Evolutionary conservation across 495 filamentous ascomycete genomes (phyloP), one percentile per base, ranked within the genome.

Genomic region (Choiromyces venosus): DNA sequence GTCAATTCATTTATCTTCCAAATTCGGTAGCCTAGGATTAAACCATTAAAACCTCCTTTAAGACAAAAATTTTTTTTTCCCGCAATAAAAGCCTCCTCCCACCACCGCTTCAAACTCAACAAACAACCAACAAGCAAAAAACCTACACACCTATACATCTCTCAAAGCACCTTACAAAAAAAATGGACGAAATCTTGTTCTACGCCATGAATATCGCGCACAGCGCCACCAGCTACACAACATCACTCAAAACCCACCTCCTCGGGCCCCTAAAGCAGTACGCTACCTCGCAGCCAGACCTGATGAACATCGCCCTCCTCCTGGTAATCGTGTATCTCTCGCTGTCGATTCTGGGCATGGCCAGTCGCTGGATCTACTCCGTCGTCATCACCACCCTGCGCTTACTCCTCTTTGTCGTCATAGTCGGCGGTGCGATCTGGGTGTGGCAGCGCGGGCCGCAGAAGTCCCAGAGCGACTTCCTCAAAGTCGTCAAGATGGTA

Each of bases 271-370:
- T 73, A n/a, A 66, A 71, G 3, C 69, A 79, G 46, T 80, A 79
- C 37, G 69, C 67, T 6, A 25, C 68, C 73, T 77, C 77, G 12
- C 74, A 77, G 37, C 71, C 78, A 35, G 78, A 80, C 44, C 74
- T 80, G 52, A 80, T 72, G 69, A 80, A 73, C 68, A 72, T 80
- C 42, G 73, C 69, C 33, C 70, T 80, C 38, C 65, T 80, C 25
- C 68, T 80, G 12, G 52, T 80, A 19, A 80, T 80, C 46, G 42
- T 80, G 29, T 80, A 80, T 42, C 78, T 80, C 44, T 77, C 74
- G 25, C 77, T 80, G 33, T 65, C 71, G 18, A 77, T 80, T 29
- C 71, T 80, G n/a, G 71, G 74, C 1, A 80, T 80, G 78, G 77
- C 78, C 1, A 74, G 65, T 25, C 71, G 78, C 29, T 80, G 78